These are phyloP conservation scores for Ophiosphaerella korrae DNA, from an alignment of 2,329 filamentous ascomycete species.

Conservation along the genomic window DNA sequence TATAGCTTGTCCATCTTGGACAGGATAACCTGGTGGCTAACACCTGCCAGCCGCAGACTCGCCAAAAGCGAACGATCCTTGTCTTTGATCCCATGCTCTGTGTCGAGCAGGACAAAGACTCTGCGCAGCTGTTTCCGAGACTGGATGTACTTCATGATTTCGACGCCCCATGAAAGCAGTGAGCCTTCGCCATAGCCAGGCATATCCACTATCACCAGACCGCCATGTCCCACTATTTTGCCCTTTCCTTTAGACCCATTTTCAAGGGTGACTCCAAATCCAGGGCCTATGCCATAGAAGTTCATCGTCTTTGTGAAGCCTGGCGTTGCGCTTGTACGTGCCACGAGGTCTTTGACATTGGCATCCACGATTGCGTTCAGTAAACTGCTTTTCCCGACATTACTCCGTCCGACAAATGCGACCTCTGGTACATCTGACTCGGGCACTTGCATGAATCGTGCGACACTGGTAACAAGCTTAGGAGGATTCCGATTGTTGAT, in stretches of 20 bases:
- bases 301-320: slow-evolving; percentile 71
- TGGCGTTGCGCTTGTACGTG: slow-evolving; percentile 61
- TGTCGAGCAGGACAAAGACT: slow-evolving; percentile 69
- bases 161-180: slow-evolving; percentile 65
- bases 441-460: slow-evolving; percentile 65
- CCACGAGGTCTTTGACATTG: slow-evolving; percentile 50
- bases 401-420: slow-evolving; percentile 70
- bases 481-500: slow-evolving; percentile 43
- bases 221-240: slow-evolving; percentile 45
- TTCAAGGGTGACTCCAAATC: slow-evolving; percentile 26
- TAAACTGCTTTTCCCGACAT: slow-evolving; percentile 71
- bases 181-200: slow-evolving; percentile 72
- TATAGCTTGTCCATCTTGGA: slow-evolving; percentile 64
- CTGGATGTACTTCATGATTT: slow-evolving; percentile 71
- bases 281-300: slow-evolving; percentile 63
- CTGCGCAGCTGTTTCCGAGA: slow-evolving; percentile 65
- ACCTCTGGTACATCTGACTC: slow-evolving; percentile 63
- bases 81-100: slow-evolving; percentile 66
- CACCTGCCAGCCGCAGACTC: slow-evolving; percentile 60
- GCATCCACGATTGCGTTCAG: slow-evolving; percentile 64
- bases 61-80: slow-evolving; percentile 63
- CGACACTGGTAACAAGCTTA: slow-evolving; percentile 64
- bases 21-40: slow-evolving; percentile 69
- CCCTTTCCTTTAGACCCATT: slow-evolving; percentile 24
- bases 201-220: slow-evolving; percentile 69